Base-by-base conservation (phyloP, 495 filamentous ascomycete genomes). In the Hypoxylon perforatum region DNA sequence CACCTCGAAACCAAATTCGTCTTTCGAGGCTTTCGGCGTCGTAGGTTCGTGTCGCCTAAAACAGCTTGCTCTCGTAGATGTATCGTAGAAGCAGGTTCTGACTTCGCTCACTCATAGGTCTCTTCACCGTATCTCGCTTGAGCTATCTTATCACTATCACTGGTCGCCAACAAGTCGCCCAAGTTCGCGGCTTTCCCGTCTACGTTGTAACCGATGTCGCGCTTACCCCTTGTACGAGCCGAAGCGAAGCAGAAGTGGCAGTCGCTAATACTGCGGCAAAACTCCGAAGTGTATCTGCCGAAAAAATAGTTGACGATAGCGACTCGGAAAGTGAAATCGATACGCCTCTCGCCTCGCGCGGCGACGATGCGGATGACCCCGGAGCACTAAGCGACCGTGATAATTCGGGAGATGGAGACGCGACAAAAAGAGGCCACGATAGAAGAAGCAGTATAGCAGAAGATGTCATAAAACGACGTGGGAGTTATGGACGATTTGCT, bases 151-250 rank as follows among this genome's bases (percentile, higher is more conserved):
- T 99, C 51, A 87, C 90, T 19, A 92, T 97, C 62, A 92, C 89
- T 7, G 81, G 88, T 54, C 90, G 94, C 36, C 82, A 94, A 65
- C 92, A 97, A 74, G 94, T 98, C 48, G 95, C 95, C 0, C 87
- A 92, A 60, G 88, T 97, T 49, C 87, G 87, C 53, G 92, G 91
- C 14, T 87, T 87, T 46, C 90, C 94, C 3, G 81, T 97, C 53
- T 97, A 96, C 73, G 87, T 91, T 41, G 84, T 97, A 45, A 92
- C 88, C 55, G 91, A 93, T 64, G 89, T 99, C 28, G 89, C 93
- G 1, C 80, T 99, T 21, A 96, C 96, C 17, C 95, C 95, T 1
- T 86, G 94, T 15, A 85, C 90, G 12, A 95, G 90, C 14, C 88
- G 88, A 63, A 72, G 71, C 39, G 92, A 94, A 19, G 94, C 95